phyloP scores from a whole-genome alignment of 352 stramenopile genomes.

The Phytophthora constricta region DNA sequence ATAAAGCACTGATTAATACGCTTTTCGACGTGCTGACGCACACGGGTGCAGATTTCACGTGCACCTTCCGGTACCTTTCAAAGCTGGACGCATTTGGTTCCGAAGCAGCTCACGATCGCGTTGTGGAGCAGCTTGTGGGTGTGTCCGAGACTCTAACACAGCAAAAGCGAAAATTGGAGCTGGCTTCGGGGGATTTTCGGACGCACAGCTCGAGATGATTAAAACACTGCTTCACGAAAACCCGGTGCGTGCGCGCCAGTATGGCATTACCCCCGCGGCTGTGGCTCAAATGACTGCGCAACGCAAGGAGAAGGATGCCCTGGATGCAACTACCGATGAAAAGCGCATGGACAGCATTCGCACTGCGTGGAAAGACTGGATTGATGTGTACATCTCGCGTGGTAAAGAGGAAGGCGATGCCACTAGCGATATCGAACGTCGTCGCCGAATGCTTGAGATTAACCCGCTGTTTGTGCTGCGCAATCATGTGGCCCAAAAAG shows the following conservation, averaged over 20 bases:
- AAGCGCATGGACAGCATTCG: slow-evolving; percentile 56
- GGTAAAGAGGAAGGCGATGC: slow-evolving; percentile 53
- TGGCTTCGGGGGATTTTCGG: slow-evolving; percentile 56
- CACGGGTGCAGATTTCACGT: slow-evolving; percentile 83
- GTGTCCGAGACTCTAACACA: slow-evolving; percentile 79
- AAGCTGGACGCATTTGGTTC: slow-evolving; percentile 48
- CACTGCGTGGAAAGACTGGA: slow-evolving; percentile 61
- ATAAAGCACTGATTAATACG: slow-evolving; percentile 55
- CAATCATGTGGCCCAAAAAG: slow-evolving; percentile 90
- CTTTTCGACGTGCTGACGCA: slow-evolving; percentile 64
- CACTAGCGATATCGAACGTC: slow-evolving; percentile 40
- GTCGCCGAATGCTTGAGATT: slow-evolving; percentile 54
- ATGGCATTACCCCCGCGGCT: slow-evolving; percentile 73
- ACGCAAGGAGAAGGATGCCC: slow-evolving; percentile 45
- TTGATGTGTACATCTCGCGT: slow-evolving; percentile 58
- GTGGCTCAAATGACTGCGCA: slow-evolving; percentile 63
- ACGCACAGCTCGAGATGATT: slow-evolving; percentile 81
- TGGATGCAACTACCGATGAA: slow-evolving; percentile 54
- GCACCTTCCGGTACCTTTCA: slow-evolving; percentile 68
- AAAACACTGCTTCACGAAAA: slow-evolving; percentile 64
- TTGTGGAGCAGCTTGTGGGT: slow-evolving; percentile 54
- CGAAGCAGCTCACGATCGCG: slow-evolving; percentile 17
- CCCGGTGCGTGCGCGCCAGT: slow-evolving; percentile 65
- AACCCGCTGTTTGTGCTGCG: slow-evolving; percentile 90
- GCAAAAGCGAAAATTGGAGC: slow-evolving; percentile 56